Evolutionary conservation across 495 filamentous ascomycete species (phyloP).

Genomic region (Talaromyces stipitatus): DNA sequence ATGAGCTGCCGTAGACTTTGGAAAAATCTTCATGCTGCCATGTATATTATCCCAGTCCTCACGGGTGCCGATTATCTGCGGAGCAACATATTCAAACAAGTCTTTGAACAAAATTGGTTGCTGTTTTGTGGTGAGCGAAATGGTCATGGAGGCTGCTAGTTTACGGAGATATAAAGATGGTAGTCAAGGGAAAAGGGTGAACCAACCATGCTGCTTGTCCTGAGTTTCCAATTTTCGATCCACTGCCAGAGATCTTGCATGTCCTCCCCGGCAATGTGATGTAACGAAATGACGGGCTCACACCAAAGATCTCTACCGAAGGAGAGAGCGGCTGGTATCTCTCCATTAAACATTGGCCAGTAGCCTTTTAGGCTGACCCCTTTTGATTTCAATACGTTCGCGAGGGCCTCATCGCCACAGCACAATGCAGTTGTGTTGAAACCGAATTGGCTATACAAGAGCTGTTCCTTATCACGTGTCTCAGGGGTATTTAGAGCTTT

Average conservation of each 20-base stretch:
- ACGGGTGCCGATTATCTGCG: not conserved
- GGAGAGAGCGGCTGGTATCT: constrained; percentile 30
- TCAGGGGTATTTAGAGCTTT: constrained; percentile 9
- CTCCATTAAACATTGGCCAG: constrained; percentile 45
- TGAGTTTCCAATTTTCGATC: not conserved
- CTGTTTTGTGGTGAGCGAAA: constrained; percentile 1
- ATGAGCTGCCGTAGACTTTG: not conserved
- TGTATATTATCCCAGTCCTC: constrained; percentile 2
- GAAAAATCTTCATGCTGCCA: not conserved
- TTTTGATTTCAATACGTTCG: constrained; percentile 30
- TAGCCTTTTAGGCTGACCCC: constrained; percentile 31
- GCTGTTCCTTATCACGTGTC: constrained; percentile 24
- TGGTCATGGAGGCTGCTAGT: not conserved
- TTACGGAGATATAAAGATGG: not conserved
- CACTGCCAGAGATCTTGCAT: constrained; percentile 2
- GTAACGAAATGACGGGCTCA: constrained; percentile 36
- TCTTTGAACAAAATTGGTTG: not conserved
- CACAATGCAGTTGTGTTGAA: constrained; percentile 13
- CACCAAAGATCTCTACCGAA: constrained; percentile 45
- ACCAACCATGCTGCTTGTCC: not conserved
- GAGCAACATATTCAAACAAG: constrained; percentile 4
- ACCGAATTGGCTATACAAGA: constrained; percentile 18
- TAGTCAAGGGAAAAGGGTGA: not conserved
- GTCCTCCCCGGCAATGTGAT: constrained; percentile 1
- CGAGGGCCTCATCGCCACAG: constrained; percentile 40